Base-by-base conservation (phyloP, 2,329 filamentous ascomycete species). In the Eutypa lata region DNA sequence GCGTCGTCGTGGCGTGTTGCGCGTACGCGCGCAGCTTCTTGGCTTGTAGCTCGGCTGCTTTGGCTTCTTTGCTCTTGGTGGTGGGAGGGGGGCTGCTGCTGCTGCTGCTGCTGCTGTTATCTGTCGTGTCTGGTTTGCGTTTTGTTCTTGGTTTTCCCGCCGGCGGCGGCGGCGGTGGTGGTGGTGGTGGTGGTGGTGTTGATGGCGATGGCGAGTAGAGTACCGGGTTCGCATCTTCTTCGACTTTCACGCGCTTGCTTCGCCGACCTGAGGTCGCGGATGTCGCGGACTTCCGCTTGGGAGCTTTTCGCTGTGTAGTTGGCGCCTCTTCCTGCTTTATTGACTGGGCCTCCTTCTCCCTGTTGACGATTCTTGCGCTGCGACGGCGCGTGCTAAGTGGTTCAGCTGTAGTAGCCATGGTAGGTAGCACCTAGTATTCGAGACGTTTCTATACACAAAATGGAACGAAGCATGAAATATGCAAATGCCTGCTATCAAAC, bases 1-100 rank as follows among this genome's bases (percentile, higher is more conserved):
- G 89, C 1, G 84, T 77, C 21, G 66, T 61, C 35, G 66, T 64
- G 35, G 67, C 67, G 61, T 73, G 73, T 38, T 72, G 67, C 1
- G 69, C 50, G 57, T 76, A 76, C 1, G 71, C 68, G 48, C 74
- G 75, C 37, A 77, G 69, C 51, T 78, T 78, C 53, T 70, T 73
- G 13, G 70, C 69, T 48, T 71, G 71, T 10, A 76, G 70, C 21
- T 21, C 22, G 19, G 11, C 19, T 22, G 18, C 42, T 19, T 59
- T 61, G 4, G 55, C 60, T 48, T 33, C 54, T 28, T 60, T 57
- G 46, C 38, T 22, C 21, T 49, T 35, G 11, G 40, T 13, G 18
- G 19, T 31, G 7, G 3, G 28, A 16, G 2, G 37, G n/a, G n/a
- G n/a, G n/a, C n/a, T n/a, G 42, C 21, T 47, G 49, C 24, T 16